Base-by-base conservation (phyloP, 1,139 yeast genomes). In the Lodderomyces parapsilosis region DNA sequence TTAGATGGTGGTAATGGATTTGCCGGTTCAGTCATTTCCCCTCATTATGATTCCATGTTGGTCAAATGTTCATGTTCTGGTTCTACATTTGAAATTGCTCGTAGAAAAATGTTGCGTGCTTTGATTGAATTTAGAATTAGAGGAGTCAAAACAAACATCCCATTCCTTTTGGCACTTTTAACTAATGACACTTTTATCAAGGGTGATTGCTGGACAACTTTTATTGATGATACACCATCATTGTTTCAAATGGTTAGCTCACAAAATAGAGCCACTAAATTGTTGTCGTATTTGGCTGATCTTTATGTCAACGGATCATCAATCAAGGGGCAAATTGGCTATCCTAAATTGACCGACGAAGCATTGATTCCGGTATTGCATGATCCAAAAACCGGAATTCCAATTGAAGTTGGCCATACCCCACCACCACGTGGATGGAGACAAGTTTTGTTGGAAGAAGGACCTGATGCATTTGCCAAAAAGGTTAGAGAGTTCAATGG, bases 1-100 rank as follows among this genome's bases (percentile, higher is more conserved):
- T 78, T 93, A 55, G 99, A 93, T 63, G 99, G 99, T 74, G 99
- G 99, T 70, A 93, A 93, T 62, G 98, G 98, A 6, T 93, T 90
- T 68, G 96, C 97, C n/a, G 99, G 99, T 53, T 89, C 98, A 25
- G 83, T 94, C 53, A 93, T 93, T 54, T 85, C 96, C 28, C 99
- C 99, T 39, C 96, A 90, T 69, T 93, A 93, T 68, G 99, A 93
- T 69, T 91, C 98, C 39, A 88, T 93, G 97, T 79, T 93, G 78
- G 99, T 93, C 52, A 93, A 93, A 69, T 94, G 99, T 67, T 81
- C 96, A 31, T 90, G 98, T 64, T 82, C 96, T 23, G 99, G 99
- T 47, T 86, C 97, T 30, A 91, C 96, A 43, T 94, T 83, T 65
- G 99, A 94, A 71, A 91, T 94, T 59, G 88, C 96, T 39, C 82